Evolutionary conservation across 2,329 filamentous ascomycete species (phyloP).

Genomic region (Aspergillus sp.): DNA sequence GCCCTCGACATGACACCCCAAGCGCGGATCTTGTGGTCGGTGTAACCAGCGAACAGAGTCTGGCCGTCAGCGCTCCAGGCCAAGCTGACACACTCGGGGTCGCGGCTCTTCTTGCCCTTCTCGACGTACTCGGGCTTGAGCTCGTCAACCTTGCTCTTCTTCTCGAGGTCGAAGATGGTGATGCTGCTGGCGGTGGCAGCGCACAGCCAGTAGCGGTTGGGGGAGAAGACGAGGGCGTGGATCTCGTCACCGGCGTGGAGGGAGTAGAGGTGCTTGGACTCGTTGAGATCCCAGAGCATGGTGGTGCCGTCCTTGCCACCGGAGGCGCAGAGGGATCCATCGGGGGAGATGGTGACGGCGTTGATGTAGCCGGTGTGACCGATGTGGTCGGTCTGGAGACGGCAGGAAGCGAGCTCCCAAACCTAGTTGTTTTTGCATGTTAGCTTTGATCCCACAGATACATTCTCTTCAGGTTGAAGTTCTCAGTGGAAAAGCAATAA

Average conservation of each 20-base stretch:
- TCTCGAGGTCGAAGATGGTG: slow-evolving; percentile 99
- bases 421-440: slow-evolving; percentile 61
- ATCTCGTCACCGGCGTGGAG: slow-evolving; percentile 99
- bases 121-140: slow-evolving; percentile 97
- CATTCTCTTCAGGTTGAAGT: neutral
- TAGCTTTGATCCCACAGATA: slow-evolving; percentile 18
- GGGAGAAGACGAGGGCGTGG: slow-evolving; percentile 99
- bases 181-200: slow-evolving; percentile 95
- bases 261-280: slow-evolving; percentile 99
- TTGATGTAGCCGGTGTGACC: slow-evolving; percentile 99
- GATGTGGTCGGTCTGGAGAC: slow-evolving; percentile 99
- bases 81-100: slow-evolving; percentile 96
- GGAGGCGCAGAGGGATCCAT: slow-evolving; percentile 97
- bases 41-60: slow-evolving; percentile 99
- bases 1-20: slow-evolving; percentile 97
- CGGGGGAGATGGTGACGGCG: slow-evolving; percentile 99
- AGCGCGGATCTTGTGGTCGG: slow-evolving; percentile 97
- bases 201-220: slow-evolving; percentile 99
- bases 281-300: slow-evolving; percentile 99
- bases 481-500: neutral
- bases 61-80: slow-evolving; percentile 98
- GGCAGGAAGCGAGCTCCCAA: slow-evolving; percentile 99
- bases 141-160: slow-evolving; percentile 99
- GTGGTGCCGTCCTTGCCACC: slow-evolving; percentile 99
- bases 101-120: slow-evolving; percentile 97